Evolutionary conservation across 768 basidiomycete genomes (phyloP).

Genomic region (Dioszegia hungarica): DNA sequence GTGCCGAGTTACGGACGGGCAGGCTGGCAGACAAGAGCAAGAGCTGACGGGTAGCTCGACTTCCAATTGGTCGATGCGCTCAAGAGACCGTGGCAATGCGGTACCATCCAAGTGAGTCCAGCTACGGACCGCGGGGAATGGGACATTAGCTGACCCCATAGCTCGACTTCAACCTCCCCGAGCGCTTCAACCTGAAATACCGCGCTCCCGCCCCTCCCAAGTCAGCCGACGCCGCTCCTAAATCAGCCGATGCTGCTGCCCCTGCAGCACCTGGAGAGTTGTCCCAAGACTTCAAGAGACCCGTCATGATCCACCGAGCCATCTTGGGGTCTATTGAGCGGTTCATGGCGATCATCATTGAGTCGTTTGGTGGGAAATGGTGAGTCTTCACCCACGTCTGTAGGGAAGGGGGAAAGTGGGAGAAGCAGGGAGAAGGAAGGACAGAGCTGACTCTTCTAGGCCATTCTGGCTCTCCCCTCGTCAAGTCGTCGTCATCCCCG

Average conservation of each 20-base stretch:
- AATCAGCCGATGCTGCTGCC: conserved; percentile 49
- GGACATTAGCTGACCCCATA: conserved; percentile 44
- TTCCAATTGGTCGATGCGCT: conserved; percentile 93
- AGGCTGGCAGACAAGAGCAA: not conserved
- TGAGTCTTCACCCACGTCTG: conserved; percentile 47
- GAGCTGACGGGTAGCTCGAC: conserved; percentile 59
- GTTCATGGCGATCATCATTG: conserved; percentile 94
- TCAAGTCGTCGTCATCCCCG: conserved; percentile 89
- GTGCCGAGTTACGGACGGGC: no score
- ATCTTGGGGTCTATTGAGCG: conserved; percentile 90
- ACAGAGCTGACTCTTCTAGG: conserved; percentile 53
- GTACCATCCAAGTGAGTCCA: conserved; percentile 63
- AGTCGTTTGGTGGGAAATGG: conserved; percentile 98
- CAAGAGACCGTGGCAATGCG: conserved; percentile 91
- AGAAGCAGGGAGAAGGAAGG: not conserved
- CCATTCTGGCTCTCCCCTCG: conserved; percentile 99
- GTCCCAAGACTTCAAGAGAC: conserved; percentile 54
- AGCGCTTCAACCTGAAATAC: conserved; percentile 92
- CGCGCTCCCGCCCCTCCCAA: conserved; percentile 55
- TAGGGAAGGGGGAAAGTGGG: not conserved
- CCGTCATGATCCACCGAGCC: conserved; percentile 97
- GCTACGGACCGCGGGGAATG: not conserved
- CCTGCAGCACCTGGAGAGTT: not conserved
- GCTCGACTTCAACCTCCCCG: conserved; percentile 96
- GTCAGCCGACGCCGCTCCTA: conserved; percentile 47